Conservation (phyloP, 768 basidiomycete genomes). For the Cytidiella melzeri region DNA sequence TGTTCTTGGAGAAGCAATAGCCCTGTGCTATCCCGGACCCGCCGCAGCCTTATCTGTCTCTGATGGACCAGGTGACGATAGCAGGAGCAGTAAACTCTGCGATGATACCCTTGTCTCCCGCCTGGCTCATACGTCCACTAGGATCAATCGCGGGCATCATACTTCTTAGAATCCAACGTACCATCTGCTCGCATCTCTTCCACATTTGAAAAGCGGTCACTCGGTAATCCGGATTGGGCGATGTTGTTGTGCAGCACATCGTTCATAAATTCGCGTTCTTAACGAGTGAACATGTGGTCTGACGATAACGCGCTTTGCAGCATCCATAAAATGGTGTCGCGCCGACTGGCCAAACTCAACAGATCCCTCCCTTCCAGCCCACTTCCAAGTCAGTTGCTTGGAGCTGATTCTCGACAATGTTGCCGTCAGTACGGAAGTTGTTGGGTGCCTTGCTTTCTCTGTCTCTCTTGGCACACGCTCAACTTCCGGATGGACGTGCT, state of each 20-base stretch:
- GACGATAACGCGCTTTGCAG: background rate
- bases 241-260: background rate
- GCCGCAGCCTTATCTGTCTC: no score
- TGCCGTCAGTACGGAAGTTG: background rate
- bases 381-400: background rate
- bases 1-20: no score
- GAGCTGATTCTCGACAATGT: background rate
- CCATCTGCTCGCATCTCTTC: no score
- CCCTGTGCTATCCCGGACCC: no score
- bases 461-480: background rate
- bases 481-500: conserved; percentile 4
- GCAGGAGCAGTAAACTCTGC: no score
- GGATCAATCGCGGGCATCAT: background rate
- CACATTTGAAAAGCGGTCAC: background rate
- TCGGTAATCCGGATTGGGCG: background rate
- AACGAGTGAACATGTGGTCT: background rate
- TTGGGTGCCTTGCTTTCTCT: background rate
- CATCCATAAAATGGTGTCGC: background rate
- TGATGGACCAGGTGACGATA: no score
- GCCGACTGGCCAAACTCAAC: background rate
- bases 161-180: background rate
- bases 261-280: background rate
- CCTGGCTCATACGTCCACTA: no score
- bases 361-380: background rate
- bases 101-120: no score